phyloP scores from a whole-genome alignment of 176 grass and related monocot genomes.

The Juncus effusus region DNA sequence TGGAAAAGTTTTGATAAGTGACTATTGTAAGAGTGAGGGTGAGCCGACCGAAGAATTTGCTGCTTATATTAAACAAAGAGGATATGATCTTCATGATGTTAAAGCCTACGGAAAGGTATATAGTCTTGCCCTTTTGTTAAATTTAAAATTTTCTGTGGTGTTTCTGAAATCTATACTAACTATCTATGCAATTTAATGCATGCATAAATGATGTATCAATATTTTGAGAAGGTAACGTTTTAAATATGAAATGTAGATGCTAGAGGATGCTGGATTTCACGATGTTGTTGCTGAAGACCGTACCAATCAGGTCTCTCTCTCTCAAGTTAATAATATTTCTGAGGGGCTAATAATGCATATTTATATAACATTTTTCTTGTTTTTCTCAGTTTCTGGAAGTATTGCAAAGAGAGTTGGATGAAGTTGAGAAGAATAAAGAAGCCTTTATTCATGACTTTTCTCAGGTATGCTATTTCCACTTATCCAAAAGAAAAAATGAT shows the following conservation, averaged over 20 bases:
- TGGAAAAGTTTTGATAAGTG: constrained; percentile 86
- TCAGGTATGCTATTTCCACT: constrained; percentile 36
- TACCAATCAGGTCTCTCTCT: constrained; percentile 65
- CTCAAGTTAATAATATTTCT: too few species aligned
- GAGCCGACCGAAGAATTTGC: constrained; percentile 70
- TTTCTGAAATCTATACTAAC: too few species aligned
- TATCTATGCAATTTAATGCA: too few species aligned
- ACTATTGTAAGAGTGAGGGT: constrained; percentile 83
- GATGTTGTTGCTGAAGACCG: constrained; percentile 75
- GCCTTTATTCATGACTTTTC: constrained; percentile 68
- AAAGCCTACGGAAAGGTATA: constrained; percentile 79
- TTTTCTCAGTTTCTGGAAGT: constrained; percentile 61
- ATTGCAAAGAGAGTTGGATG: constrained; percentile 63
- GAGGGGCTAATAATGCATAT: too few species aligned
- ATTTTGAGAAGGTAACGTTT: not conserved
- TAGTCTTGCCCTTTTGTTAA: too few species aligned
- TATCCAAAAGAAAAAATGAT: too few species aligned
- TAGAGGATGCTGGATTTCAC: constrained; percentile 67
- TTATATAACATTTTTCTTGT: constrained; percentile 8
- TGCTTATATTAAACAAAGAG: constrained; percentile 74
- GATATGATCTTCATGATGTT: constrained; percentile 91
- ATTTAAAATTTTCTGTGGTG: too few species aligned
- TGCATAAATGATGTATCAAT: too few species aligned
- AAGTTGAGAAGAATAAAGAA: constrained; percentile 68
- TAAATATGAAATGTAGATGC: constrained; percentile 48